A percentile compares a stretch with the other conserved stretches of the same genome.
These are phyloP conservation scores for Monilinia fructigena DNA, from an alignment of 2,329 filamentous ascomycete genomes.

Conservation along the genomic window DNA sequence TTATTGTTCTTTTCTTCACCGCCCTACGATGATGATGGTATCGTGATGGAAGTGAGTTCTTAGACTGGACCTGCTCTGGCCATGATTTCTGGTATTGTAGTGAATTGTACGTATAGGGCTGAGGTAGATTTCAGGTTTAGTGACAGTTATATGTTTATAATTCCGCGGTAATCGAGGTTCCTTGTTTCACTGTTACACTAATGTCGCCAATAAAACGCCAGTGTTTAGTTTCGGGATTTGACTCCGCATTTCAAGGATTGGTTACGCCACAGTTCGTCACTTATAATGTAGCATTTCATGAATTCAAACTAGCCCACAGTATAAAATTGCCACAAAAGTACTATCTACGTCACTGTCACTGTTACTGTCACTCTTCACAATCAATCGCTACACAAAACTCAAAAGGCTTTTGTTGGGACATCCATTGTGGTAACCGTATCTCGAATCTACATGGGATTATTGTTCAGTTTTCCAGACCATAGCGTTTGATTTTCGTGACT, in stretches of 20 bases:
- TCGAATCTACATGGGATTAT: too few species aligned
- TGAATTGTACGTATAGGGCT: conserved; percentile 9
- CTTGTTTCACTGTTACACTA: conserved; percentile 3
- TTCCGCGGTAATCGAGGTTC: not conserved
- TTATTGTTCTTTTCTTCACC: not conserved
- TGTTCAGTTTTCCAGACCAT: too few species aligned
- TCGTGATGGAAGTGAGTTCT: not conserved
- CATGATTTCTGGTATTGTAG: not conserved
- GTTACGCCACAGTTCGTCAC: conserved; percentile 2
- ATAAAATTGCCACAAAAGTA: not conserved
- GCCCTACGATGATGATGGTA: not conserved
- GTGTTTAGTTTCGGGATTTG: not conserved
- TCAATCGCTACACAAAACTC: not conserved
- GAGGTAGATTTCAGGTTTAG: conserved; percentile 3
- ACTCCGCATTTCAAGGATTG: not conserved
- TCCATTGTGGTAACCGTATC: not conserved
- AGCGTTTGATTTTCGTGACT: too few species aligned
- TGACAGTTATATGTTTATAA: too few species aligned
- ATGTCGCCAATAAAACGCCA: not conserved
- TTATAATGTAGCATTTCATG: not conserved
- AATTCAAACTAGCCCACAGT: not conserved
- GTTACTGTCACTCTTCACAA: not conserved
- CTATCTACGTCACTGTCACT: not conserved
- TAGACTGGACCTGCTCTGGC: not conserved
- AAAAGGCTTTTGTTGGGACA: not conserved